Percentiles rank a stretch among this genome's conserved stretches.
These are phyloP conservation scores for Barnettozyma sucrosica DNA, from an alignment of 805 yeast species.

Conservation along the genomic window DNA sequence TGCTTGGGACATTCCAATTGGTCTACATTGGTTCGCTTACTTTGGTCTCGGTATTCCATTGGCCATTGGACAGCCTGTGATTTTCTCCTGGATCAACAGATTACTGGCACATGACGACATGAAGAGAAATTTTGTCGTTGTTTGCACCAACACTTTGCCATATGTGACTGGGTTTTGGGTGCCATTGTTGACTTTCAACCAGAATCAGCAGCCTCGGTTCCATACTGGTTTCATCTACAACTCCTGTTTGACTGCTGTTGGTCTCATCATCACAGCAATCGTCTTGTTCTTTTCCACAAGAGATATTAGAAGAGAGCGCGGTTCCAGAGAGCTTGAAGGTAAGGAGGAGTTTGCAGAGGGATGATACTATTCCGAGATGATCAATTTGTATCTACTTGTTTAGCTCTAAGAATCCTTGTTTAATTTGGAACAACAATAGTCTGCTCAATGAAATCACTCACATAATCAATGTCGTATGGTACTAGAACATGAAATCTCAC, in stretches of 20 bases:
- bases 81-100: conserved; percentile 50
- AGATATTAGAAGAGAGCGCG: conserved; percentile 14
- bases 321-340: neutral
- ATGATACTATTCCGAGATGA: neutral
- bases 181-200: conserved; percentile 36
- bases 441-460: too few species aligned
- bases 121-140: conserved; percentile 33
- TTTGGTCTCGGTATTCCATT: conserved; percentile 43
- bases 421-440: too few species aligned
- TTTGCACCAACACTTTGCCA: conserved; percentile 36
- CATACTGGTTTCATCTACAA: conserved; percentile 35
- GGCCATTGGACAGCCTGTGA: conserved; percentile 49
- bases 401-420: too few species aligned
- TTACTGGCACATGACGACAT: conserved; percentile 30
- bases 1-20: conserved; percentile 41
- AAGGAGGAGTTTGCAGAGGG: conserved; percentile 1
- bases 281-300: conserved; percentile 21
- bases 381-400: too few species aligned
- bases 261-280: conserved; percentile 27
- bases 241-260: conserved; percentile 29
- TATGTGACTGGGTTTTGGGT: conserved; percentile 38
- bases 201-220: conserved; percentile 32
- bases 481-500: too few species aligned
- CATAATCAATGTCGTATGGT: too few species aligned
- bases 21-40: conserved; percentile 45